Evolutionary conservation across 805 yeast genomes (phyloP), one percentile per base, ranked within the genome.

Genomic region (Spathaspora boniae): DNA sequence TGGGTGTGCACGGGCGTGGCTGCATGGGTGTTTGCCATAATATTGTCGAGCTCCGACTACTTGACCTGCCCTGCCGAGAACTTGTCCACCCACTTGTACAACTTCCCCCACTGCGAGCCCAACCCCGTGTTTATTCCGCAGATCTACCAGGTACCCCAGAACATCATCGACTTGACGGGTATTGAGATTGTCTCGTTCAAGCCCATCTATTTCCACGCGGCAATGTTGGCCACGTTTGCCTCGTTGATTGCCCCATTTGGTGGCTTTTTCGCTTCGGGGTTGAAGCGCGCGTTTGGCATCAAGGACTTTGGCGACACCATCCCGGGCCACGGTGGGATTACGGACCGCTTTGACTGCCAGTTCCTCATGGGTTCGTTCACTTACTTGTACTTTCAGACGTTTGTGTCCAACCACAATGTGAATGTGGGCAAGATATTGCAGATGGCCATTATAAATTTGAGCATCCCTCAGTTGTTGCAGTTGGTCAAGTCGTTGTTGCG

Each of bases 291-390:
- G 9, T 89, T 93, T 65, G 86, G 91, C 53, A 88, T 89, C 37
- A 93, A 93, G 64, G 98, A 93, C 62, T 93, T 93, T 54, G 98
- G 98, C 47, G 95, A 91, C 54, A 91, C 98, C 7, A 93, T 93
- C 48, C 98, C 98, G 11, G 98, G 98, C 21, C 98, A 93, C 56
- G 98, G 98, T 44, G 98, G 98, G 48, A 82, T 93, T 47, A 89
- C 97, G 17, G 98, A 93, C 58, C 77, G 98, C 65, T 82, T 93
- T 69, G 98, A 93, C 64, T 93, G 98, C 64, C 98, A 93, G 65
- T 93, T 91, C 56, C 69, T 93, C 49, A 93, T 93, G 98, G 98
- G 98, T 9, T 86, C 95, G 26, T 93, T 93, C 56, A 76, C 93
- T 22, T 89, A 88, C 55, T 70, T 93, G 46, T 93, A 93, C 65